A percentile compares a stretch with the other conserved stretches of the same genome.
These are phyloP conservation scores for Nakazawaea laoshanensis DNA, from an alignment of 805 yeast species.

Conservation along the genomic window DNA sequence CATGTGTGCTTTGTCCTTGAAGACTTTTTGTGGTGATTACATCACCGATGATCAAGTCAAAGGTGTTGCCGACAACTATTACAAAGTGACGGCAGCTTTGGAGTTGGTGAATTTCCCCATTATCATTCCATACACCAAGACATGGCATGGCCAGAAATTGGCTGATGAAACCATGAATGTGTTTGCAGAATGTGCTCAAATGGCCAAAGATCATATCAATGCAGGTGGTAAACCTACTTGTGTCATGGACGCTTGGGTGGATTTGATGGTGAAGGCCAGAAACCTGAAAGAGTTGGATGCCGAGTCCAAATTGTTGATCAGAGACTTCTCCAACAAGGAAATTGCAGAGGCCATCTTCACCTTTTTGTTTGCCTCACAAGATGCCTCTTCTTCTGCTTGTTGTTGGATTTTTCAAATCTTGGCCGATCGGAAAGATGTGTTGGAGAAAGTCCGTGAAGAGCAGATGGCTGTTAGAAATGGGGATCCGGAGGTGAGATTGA, in stretches of 20 bases:
- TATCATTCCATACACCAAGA: conserved; percentile 89
- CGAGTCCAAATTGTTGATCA: conserved; percentile 51
- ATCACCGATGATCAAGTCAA: conserved; percentile 88
- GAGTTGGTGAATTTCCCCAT: conserved; percentile 98
- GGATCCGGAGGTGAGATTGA: conserved; percentile 55
- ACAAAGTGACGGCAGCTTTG: conserved; percentile 86
- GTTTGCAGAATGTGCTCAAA: conserved; percentile 81
- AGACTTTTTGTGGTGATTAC: conserved; percentile 93
- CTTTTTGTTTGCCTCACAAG: conserved; percentile 94
- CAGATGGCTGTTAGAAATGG: conserved; percentile 77
- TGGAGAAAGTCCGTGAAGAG: conserved; percentile 81
- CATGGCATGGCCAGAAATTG: conserved; percentile 94
- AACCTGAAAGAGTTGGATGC: conserved; percentile 37
- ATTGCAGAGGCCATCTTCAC: conserved; percentile 96
- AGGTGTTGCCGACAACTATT: conserved; percentile 86
- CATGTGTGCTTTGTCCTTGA: conserved; percentile 87
- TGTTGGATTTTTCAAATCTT: conserved; percentile 97
- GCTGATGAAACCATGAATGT: conserved; percentile 93
- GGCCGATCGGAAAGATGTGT: conserved; percentile 92
- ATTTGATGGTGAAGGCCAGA: conserved; percentile 70
- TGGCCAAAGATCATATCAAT: conserved; percentile 74
- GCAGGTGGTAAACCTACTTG: conserved; percentile 75
- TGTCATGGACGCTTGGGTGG: conserved; percentile 94
- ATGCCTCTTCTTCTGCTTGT: conserved; percentile 93
- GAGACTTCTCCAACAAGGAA: conserved; percentile 84